Evolutionary conservation across 2,329 filamentous ascomycete species (phyloP).

Genomic region (Clonostachys rosea): DNA sequence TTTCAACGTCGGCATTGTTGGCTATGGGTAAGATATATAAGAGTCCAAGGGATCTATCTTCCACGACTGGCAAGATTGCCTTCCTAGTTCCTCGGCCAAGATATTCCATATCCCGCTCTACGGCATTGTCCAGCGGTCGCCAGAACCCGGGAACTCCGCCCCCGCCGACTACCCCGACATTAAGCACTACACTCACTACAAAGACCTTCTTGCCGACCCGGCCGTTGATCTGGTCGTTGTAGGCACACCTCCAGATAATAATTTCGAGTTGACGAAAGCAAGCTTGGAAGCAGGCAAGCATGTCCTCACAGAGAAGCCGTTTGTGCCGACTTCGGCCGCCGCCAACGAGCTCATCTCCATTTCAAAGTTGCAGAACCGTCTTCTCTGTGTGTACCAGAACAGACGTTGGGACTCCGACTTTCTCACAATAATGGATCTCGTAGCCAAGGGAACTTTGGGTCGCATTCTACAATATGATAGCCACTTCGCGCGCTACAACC

Average conservation of each 20-base stretch:
- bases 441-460: slow-evolving; percentile 57
- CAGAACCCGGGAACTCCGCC: slow-evolving; percentile 60
- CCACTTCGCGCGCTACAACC: slow-evolving; percentile 73
- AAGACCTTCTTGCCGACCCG: slow-evolving; percentile 60
- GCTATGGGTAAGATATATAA: slow-evolving; percentile 37
- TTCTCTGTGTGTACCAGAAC: slow-evolving; percentile 71
- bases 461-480: slow-evolving; percentile 74
- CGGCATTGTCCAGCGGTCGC: slow-evolving; percentile 71
- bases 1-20: slow-evolving; percentile 46
- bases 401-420: slow-evolving; percentile 77
- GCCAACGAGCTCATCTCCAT: slow-evolving; percentile 57
- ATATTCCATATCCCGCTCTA: slow-evolving; percentile 81
- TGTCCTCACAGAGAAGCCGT: slow-evolving; percentile 79
- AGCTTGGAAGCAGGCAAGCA: slow-evolving; percentile 70
- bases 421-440: slow-evolving; percentile 59
- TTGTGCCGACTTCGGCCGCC: slow-evolving; percentile 67
- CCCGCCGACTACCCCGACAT: slow-evolving; percentile 61
- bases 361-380: slow-evolving; percentile 41
- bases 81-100: slow-evolving; percentile 58
- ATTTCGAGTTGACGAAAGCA: slow-evolving; percentile 60
- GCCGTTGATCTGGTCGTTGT: slow-evolving; percentile 66
- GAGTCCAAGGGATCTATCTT: neutral
- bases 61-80: slow-evolving; percentile 1
- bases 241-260: slow-evolving; percentile 66
- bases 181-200: slow-evolving; percentile 59